Base-by-base conservation (phyloP, 2,329 filamentous ascomycete species). In the Teratosphaeria destructans region DNA sequence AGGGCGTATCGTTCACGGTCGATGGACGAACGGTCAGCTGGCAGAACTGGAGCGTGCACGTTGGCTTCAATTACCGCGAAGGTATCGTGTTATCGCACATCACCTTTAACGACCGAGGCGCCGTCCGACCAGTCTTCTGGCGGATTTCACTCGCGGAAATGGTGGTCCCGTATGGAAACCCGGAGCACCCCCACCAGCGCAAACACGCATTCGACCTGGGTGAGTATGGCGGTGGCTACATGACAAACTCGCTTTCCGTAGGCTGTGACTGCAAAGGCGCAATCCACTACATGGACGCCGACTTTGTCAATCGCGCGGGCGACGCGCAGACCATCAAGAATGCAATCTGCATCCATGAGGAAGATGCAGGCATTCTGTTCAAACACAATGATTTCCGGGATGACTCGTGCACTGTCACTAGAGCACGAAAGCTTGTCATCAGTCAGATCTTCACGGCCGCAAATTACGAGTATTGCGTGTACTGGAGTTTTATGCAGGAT, bases 11-110 rank as follows among this genome's bases (percentile, higher is more conserved):
- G 0, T 96, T 96, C 78, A 84, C 81, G 23, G 78, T 95, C 65
- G 81, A 86, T 2, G 89, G 89, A 1, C 78, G 90, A 11, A 83
- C 83, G 54, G 81, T 96, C 56, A 84, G 85, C 64, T 96, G 92
- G 92, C 91, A 95, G 74, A 95, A 95, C 71, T 96, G 90, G 88
- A 93, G 84, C 68, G 84, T 96, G 64, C 92, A 96, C 72, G 84
- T 96, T 61, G 92, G 92, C 27, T 96, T 96, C 82, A 96, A 95
- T 79, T 94, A 96, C 77, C 84, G 89, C 29, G 92, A 96, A 75
- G 92, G 92, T 26, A 87, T 96, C 66, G 88, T 96, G 2, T 79
- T 96, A 6, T 94, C 89, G 74, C 90, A 96, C 76, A 91, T 96
- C 71, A 89, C 86, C 3, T 95, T 88, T 76, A 92, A 90, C 67